Evolutionary conservation across 345 rosid species (phyloP).

Genomic region (Arabidopsis suecica): DNA sequence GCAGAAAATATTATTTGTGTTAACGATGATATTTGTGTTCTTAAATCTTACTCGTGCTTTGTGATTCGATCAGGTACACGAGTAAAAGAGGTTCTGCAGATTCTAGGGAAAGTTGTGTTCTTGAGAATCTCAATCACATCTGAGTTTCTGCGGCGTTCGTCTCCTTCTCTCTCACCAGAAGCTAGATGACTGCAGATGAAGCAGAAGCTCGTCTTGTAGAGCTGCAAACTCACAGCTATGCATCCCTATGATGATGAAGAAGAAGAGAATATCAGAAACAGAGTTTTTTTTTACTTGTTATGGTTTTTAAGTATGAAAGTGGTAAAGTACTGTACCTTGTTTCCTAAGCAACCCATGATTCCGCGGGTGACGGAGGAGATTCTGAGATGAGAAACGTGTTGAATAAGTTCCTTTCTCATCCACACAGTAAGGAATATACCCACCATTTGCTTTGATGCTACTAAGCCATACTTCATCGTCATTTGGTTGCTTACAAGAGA

Average conservation of each 20-base stretch:
- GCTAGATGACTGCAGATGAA: conserved; percentile 94
- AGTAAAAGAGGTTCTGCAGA: conserved; percentile 58
- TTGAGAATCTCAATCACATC: conserved; percentile 82
- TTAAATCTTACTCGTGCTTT: conserved; percentile 72
- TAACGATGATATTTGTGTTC: too few species aligned
- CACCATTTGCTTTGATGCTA: conserved; percentile 94
- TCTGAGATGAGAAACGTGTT: conserved; percentile 75
- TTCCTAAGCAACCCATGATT: conserved; percentile 90
- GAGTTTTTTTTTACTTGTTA: background rate
- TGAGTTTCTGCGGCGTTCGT: conserved; percentile 78
- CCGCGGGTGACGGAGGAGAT: conserved; percentile 78
- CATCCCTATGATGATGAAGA: conserved; percentile 70
- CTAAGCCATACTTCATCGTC: conserved; percentile 69
- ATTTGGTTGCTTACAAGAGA: conserved; percentile 44
- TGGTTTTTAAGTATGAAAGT: background rate
- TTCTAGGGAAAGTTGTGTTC: conserved; percentile 80
- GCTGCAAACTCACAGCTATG: conserved; percentile 83
- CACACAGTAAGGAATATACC: conserved; percentile 92
- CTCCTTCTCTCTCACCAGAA: conserved; percentile 97
- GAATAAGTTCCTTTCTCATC: conserved; percentile 85
- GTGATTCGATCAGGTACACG: conserved; percentile 72
- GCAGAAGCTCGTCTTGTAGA: conserved; percentile 87
- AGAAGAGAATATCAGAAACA: conserved; percentile 17
- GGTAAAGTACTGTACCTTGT: conserved; percentile 63
- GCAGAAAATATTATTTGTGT: background rate